Evolutionary conservation across 2,329 filamentous ascomycete genomes (phyloP).

Genomic region (Penicillium glabrum): DNA sequence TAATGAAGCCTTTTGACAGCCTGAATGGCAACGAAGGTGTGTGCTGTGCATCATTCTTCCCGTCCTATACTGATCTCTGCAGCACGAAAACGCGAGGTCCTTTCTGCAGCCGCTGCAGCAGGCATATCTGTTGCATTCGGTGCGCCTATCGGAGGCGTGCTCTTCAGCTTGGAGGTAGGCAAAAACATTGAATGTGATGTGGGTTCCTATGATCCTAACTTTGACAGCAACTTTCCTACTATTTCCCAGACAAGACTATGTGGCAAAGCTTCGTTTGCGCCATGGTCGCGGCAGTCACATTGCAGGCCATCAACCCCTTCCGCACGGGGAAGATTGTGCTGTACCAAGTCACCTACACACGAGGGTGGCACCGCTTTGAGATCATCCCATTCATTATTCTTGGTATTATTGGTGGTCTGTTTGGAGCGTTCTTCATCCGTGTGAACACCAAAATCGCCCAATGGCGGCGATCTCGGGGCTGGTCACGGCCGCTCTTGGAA

Average conservation of each 20-base stretch:
- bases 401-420: conserved; percentile 87
- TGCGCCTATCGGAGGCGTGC: conserved; percentile 86
- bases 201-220: conserved; percentile 10
- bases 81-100: conserved; percentile 89
- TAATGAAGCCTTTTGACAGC: conserved; percentile 82
- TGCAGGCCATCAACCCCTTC: conserved; percentile 93
- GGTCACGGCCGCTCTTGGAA: conserved; percentile 74
- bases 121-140: conserved; percentile 95
- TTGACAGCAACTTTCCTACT: conserved; percentile 83
- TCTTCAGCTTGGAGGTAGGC: conserved; percentile 90
- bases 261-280: conserved; percentile 99
- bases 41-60: conserved; percentile 9
- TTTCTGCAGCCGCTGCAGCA: conserved; percentile 88
- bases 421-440: conserved; percentile 92
- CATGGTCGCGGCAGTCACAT: conserved; percentile 93
- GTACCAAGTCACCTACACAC: conserved; percentile 92
- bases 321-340: conserved; percentile 92
- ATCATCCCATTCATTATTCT: conserved; percentile 83
- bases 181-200: conserved; percentile 6
- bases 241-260: conserved; percentile 99
- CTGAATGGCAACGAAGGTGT: conserved; percentile 84
- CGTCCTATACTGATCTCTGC: conserved; percentile 18
- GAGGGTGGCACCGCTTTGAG: conserved; percentile 92
- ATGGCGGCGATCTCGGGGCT: conserved; percentile 71
- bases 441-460: conserved; percentile 82